Base-by-base conservation (phyloP, 805 yeast genomes). In the Torulaspora delbrueckii region DNA sequence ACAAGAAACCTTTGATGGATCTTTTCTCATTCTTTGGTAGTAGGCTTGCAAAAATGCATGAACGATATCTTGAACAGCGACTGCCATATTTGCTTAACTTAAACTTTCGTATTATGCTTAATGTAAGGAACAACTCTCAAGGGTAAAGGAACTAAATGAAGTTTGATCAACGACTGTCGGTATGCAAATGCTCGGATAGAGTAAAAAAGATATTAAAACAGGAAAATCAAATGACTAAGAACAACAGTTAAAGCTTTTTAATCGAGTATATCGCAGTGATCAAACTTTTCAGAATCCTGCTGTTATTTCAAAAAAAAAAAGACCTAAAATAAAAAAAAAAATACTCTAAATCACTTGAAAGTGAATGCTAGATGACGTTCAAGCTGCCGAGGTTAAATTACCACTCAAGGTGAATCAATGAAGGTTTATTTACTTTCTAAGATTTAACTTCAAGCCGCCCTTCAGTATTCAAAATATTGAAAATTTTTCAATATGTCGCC, bases 1-100 rank as follows among this genome's bases (percentile, higher is more conserved):
- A 43, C 66, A 68, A 31, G 68, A 67, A 36, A 77, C 57, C 40
- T 71, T 70, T 1, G 70, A 60, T 4, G 75, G 74, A 42, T 71
- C 68, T 13, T 70, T 64, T 50, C 71, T 70, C 58, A 77, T 59
- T 23, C 71, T 64, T 42, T 71, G 69, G 58, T 77, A 77, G 53
- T 76, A 77, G 39, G 75, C 70, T 46, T 68, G 69, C 45, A 74
- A 67, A 55, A 77, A 77, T n/a, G 75, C 72, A 53, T 67, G 67
- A 5, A 76, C 75, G 40, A 77, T 67, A 48, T 72, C 68, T 50
- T 70, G 71, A 33, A 64, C 63, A 22, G 61, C 52, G 27, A 56
- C 56, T 27, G 54, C 51, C 57, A 56, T 56, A 7, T 39, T 46
- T 10, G 9, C 23, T 6, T n/a, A 16, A 7, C 33, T 22, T 6